phyloP scores from a whole-genome alignment of 345 rosid species.

The Gossypium rotundifolium region DNA sequence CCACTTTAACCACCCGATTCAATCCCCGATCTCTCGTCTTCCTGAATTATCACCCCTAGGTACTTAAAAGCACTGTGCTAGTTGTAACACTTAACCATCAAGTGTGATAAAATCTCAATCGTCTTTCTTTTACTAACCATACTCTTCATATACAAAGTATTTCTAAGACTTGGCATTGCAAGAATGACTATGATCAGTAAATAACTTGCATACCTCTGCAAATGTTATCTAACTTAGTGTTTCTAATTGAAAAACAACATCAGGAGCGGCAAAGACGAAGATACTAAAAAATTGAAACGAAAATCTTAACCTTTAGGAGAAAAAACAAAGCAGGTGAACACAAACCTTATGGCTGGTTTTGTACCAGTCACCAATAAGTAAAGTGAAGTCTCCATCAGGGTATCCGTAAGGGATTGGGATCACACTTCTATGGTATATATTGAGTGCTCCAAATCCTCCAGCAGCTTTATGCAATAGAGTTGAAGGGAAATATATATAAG shows the following conservation, averaged over 20 bases:
- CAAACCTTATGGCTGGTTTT: conserved; percentile 69
- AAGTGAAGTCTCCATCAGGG: conserved; percentile 64
- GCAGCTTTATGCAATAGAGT: conserved; percentile 78
- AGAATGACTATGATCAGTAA: no score
- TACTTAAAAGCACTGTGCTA: background rate
- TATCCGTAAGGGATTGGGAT: conserved; percentile 66
- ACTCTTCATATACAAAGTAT: no score
- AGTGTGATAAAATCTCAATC: background rate
- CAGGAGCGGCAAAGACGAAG: background rate
- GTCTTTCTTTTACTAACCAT: no score
- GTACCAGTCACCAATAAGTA: conserved; percentile 82
- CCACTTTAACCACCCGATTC: no score
- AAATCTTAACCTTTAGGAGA: background rate
- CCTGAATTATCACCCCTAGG: no score
- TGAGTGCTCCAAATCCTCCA: conserved; percentile 75
- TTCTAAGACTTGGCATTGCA: no score
- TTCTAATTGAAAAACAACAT: background rate
- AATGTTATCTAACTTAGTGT: background rate
- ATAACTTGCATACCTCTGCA: background rate
- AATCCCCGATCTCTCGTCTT: no score
- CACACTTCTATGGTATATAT: conserved; percentile 49
- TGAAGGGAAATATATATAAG: conserved; percentile 73
- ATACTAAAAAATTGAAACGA: background rate
- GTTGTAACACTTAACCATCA: background rate
- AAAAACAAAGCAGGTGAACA: background rate